Evolutionary conservation across 495 filamentous ascomycete genomes (phyloP).

Genomic region (Podospora comata): DNA sequence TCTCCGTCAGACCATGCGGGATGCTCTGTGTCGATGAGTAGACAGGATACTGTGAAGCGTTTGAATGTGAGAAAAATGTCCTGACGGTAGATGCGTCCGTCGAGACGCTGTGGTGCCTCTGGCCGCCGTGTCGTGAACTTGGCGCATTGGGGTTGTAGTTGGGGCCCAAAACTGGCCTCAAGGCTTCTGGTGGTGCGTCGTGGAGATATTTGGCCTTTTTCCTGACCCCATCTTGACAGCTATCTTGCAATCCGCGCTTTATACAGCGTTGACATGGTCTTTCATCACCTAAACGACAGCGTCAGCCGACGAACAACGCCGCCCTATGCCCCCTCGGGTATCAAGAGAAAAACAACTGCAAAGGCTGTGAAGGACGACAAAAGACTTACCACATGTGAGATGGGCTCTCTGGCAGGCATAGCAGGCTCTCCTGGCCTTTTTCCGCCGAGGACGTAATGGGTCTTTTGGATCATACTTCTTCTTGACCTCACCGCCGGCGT

Average conservation of each 20-base stretch:
- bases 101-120: slow-evolving; percentile 32
- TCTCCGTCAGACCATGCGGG: slow-evolving; percentile 40
- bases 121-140: slow-evolving; percentile 33
- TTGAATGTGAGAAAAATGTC: slow-evolving; percentile 39
- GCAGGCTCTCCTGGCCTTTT: slow-evolving; percentile 94
- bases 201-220: slow-evolving; percentile 99
- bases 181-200: slow-evolving; percentile 78
- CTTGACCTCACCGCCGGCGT: slow-evolving; percentile 47
- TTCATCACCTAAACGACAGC: slow-evolving; percentile 54
- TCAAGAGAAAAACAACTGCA: background rate
- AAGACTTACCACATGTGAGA: slow-evolving; percentile 87
- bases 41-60: slow-evolving; percentile 38
- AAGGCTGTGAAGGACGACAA: background rate
- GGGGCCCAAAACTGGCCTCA: slow-evolving; percentile 54
- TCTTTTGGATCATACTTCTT: slow-evolving; percentile 76
- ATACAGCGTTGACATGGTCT: slow-evolving; percentile 91
- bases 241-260: slow-evolving; percentile 83
- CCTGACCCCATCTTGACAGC: slow-evolving; percentile 90
- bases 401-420: slow-evolving; percentile 96
- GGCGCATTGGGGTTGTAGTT: slow-evolving; percentile 49
- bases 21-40: slow-evolving; percentile 29
- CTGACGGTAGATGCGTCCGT: slow-evolving; percentile 34
- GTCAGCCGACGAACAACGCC: slow-evolving; percentile 11
- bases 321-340: background rate
- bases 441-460: slow-evolving; percentile 79